Base-by-base conservation (phyloP, 1,139 yeast species). In the Debaryomyces sp. region DNA sequence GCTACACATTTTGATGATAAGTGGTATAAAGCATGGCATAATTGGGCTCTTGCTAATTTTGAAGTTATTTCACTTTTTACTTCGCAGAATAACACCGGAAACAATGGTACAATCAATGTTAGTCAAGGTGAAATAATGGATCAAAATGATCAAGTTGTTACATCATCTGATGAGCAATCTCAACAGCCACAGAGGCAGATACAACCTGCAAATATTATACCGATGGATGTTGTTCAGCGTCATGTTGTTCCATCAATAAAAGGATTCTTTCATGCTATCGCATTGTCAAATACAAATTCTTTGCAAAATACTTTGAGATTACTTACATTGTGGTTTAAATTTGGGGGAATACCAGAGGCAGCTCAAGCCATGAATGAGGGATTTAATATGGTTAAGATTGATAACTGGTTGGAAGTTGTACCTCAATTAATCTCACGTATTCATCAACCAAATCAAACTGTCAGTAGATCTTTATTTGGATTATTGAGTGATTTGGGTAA, bases 11-110 rank as follows among this genome's bases (percentile, higher is more conserved):
- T 94, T 66, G 98, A 94, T 63, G 78, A 81, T 43, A 81, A 82
- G 39, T 95, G 99, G 97, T 95, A 95, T 63, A 94, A 95, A 61
- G 99, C 99, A 21, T 95, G 99, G 99, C 99, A 95, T 63, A 92
- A 91, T 62, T 95, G 99, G 99, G 99, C 99, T 0, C 73, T 95
- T 60, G 97, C 99, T 0, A 95, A 95, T 66, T 95, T 91, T 64
- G 97, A 92, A 62, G 97, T 92, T 1, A 89, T 94, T 26, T 87
- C 97, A 0, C 76, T 87, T 45, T 75, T 75, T 56, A 78, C 84
- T 0, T 68, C 80, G 12, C 77, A 71, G 46, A 66, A 63, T 37
- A 63, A 62, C 38, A 51, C 57, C 36, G 50, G 73, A 51, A 60
- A 64, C 58, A 62, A 54, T 40, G 52, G 51, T 21, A 39, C 44